phyloP scores from a whole-genome alignment of 768 basidiomycete species.

The Russula sp. region DNA sequence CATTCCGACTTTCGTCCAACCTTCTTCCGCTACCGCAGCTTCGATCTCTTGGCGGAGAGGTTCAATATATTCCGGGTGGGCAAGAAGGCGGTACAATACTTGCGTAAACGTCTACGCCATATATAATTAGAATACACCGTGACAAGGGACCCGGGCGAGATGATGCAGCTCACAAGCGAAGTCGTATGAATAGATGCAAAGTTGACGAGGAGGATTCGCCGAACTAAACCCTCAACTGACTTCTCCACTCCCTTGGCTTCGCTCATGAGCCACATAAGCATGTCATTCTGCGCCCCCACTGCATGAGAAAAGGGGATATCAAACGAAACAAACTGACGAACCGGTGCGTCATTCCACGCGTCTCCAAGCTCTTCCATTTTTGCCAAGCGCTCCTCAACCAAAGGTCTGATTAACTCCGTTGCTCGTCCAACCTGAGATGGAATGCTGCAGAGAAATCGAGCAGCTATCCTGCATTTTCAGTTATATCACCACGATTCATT shows the following conservation, averaged over 20 bases:
- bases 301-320: not conserved
- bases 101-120: not conserved
- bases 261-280: slow-evolving; percentile 39
- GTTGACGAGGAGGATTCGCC: slow-evolving; percentile 35
- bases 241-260: slow-evolving; percentile 27
- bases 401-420: not conserved
- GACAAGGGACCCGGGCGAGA: no score
- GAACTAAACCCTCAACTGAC: slow-evolving; percentile 28
- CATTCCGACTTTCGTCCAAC: slow-evolving; percentile 18
- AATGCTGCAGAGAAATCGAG: slow-evolving; percentile 24
- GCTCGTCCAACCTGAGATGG: not conserved
- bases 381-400: slow-evolving; percentile 7
- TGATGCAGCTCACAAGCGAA: slow-evolving; percentile 27
- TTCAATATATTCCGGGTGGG: slow-evolving; percentile 25
- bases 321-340: not conserved
- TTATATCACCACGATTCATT: slow-evolving; percentile 19
- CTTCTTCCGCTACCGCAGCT: slow-evolving; percentile 19
- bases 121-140: not conserved
- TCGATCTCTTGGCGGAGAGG: slow-evolving; percentile 27
- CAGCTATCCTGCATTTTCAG: slow-evolving; percentile 23
- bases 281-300: slow-evolving; percentile 31
- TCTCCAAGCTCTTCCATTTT: slow-evolving; percentile 21
- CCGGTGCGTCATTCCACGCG: not conserved
- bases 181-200: slow-evolving; percentile 36
- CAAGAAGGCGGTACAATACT: slow-evolving; percentile 25